phyloP scores from a whole-genome alignment of 2,329 filamentous ascomycete genomes.

The Fonsecaea pedrosoi region DNA sequence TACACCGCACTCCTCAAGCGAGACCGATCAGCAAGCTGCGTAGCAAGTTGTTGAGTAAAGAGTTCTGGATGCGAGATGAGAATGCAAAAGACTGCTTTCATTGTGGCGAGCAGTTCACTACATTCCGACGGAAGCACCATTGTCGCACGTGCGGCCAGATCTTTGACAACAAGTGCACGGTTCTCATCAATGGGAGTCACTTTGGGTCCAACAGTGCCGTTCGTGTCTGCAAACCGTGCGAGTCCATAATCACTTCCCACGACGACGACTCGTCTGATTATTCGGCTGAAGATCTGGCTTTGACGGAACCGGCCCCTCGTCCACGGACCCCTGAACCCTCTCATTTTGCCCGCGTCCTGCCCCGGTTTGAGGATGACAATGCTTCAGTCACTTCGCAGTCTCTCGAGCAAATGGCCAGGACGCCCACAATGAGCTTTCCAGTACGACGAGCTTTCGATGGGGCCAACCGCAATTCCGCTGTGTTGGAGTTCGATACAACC shows the following conservation, averaged over 20 bases:
- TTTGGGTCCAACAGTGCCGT: slow-evolving; percentile 87
- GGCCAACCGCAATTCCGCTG: slow-evolving; percentile 80
- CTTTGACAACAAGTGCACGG: slow-evolving; percentile 95
- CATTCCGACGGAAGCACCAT: slow-evolving; percentile 94
- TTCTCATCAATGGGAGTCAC: slow-evolving; percentile 81
- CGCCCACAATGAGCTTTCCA: slow-evolving; percentile 70
- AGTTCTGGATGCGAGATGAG: slow-evolving; percentile 99
- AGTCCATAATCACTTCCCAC: slow-evolving; percentile 86
- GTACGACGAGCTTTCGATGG: slow-evolving; percentile 73
- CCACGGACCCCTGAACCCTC: slow-evolving; percentile 38
- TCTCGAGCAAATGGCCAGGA: slow-evolving; percentile 54
- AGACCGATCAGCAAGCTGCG: slow-evolving; percentile 69
- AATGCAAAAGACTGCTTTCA: slow-evolving; percentile 97
- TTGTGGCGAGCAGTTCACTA: slow-evolving; percentile 87
- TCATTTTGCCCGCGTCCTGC: slow-evolving; percentile 22
- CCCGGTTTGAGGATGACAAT: slow-evolving; percentile 54
- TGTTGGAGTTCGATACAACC: slow-evolving; percentile 82
- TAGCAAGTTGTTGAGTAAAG: slow-evolving; percentile 86
- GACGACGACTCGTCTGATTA: slow-evolving; percentile 92
- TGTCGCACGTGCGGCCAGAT: slow-evolving; percentile 96
- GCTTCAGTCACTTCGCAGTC: slow-evolving; percentile 55
- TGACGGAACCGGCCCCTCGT: slow-evolving; percentile 31
- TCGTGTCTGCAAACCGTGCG: slow-evolving; percentile 89
- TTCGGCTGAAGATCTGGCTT: slow-evolving; percentile 70
- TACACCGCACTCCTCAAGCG: slow-evolving; percentile 40